phyloP scores from a whole-genome alignment of 768 basidiomycete genomes.

The Pulveroboletus sp. region DNA sequence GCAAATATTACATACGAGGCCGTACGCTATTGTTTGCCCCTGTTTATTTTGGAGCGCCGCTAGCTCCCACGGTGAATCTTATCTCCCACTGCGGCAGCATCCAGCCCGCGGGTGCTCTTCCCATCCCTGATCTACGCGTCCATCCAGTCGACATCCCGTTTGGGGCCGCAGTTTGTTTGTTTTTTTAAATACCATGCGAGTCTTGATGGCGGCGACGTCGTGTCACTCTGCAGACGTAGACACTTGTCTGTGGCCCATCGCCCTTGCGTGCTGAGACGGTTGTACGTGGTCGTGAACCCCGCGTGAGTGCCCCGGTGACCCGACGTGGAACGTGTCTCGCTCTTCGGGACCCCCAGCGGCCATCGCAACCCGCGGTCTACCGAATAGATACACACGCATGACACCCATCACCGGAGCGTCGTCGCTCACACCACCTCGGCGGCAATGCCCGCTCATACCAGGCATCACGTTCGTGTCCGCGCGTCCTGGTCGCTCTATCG shows the following conservation, averaged over 20 bases:
- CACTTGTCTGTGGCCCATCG: no score
- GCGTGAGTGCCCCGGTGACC: conserved; percentile 8
- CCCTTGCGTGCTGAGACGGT: no score
- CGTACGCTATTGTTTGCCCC: conserved; percentile 12
- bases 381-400: conserved; percentile 4
- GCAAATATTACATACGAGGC: conserved; percentile 24
- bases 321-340: conserved; percentile 20
- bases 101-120: not conserved
- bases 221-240: no score
- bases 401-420: conserved; percentile 1
- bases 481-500: conserved; percentile 16
- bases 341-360: conserved; percentile 16
- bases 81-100: conserved; percentile 21
- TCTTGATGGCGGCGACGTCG: no score
- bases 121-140: conserved; percentile 1
- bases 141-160: no score
- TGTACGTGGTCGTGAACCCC: conserved; percentile 17
- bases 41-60: conserved; percentile 25
- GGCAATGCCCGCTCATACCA: conserved; percentile 8
- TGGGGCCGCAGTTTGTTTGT: no score
- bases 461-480: conserved; percentile 2
- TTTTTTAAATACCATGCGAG: no score
- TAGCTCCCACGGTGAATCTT: conserved; percentile 30
- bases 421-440: conserved; percentile 7
- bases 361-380: conserved; percentile 17